Conservation (phyloP, 306 rosid species). For the Ziziphus jujuba region DNA sequence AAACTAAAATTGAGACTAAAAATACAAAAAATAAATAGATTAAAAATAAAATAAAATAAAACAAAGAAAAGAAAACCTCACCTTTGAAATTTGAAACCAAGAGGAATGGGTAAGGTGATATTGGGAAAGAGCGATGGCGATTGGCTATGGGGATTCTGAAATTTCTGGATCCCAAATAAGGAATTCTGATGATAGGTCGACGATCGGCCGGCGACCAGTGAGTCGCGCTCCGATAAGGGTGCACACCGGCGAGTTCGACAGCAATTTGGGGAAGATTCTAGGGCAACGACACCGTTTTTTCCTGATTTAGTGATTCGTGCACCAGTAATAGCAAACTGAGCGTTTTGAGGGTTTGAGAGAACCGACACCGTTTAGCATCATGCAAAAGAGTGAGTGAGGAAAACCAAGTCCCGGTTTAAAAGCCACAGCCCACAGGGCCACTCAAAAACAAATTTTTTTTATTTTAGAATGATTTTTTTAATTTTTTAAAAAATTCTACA, state of each 20-base stretch:
- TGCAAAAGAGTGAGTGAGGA: too few relatives aligned
- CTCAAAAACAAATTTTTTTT: too few relatives aligned
- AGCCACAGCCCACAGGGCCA: too few relatives aligned
- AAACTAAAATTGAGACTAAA: neutral
- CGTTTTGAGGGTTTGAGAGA: neutral
- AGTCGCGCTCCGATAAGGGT: neutral
- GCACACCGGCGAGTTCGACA: neutral
- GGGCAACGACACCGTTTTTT: conserved; percentile 23
- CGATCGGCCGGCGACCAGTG: neutral
- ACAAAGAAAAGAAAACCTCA: neutral
- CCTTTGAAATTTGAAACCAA: neutral
- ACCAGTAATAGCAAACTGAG: neutral
- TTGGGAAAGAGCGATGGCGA: neutral
- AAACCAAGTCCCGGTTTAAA: too few relatives aligned
- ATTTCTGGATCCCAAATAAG: neutral
- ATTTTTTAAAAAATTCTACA: too few relatives aligned
- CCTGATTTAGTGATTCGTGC: neutral
- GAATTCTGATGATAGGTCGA: neutral
- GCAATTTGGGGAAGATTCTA: neutral
- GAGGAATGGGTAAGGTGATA: neutral
- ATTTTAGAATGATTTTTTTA: too few relatives aligned
- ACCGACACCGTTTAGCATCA: conserved; percentile 23
- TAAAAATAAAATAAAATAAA: neutral
- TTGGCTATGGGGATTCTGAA: neutral
- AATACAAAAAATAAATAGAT: neutral